phyloP scores from a whole-genome alignment of 2,329 filamentous ascomycete species.

The Cladophialophora chaetospira region DNA sequence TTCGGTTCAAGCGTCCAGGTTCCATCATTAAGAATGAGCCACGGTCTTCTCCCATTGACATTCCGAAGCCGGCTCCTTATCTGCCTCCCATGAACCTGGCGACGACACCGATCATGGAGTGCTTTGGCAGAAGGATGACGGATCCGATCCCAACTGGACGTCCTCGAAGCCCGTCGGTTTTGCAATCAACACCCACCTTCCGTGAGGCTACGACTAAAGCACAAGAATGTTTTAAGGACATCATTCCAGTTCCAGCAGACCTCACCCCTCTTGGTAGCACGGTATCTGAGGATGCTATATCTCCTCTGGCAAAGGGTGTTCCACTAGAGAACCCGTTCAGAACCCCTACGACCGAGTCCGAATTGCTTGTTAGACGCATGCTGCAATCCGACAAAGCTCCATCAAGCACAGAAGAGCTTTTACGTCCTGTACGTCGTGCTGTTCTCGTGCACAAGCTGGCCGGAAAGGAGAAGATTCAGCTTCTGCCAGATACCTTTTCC shows the following conservation, averaged over 20 bases:
- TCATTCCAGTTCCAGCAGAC: not conserved
- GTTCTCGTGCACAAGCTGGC: too few relatives aligned
- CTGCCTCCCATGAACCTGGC: slow-evolving; percentile 25
- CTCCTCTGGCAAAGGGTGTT: not conserved
- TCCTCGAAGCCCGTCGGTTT: slow-evolving; percentile 15
- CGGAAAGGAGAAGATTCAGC: slow-evolving; percentile 1
- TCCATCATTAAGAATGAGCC: slow-evolving; percentile 18
- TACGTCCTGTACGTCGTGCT: too few relatives aligned
- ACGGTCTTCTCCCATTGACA: slow-evolving; percentile 26
- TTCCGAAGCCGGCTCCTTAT: slow-evolving; percentile 23
- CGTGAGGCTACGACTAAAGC: slow-evolving; percentile 16
- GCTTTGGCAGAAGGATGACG: slow-evolving; percentile 8
- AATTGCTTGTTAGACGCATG: not conserved
- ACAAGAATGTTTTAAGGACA: slow-evolving; percentile 1
- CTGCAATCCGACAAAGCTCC: too few relatives aligned
- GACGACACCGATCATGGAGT: slow-evolving; percentile 18
- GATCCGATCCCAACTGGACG: slow-evolving; percentile 24
- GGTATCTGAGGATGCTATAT: not conserved
- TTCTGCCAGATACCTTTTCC: not conserved
- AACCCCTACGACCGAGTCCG: slow-evolving; percentile 6
- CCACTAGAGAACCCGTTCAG: slow-evolving; percentile 18
- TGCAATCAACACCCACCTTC: slow-evolving; percentile 20
- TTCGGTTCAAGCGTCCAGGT: slow-evolving; percentile 21
- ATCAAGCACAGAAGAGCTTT: too few relatives aligned
- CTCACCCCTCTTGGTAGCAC: not conserved